Evolutionary conservation across 2,329 filamentous ascomycete species (phyloP).

Genomic region (Trichoderma koningii): DNA sequence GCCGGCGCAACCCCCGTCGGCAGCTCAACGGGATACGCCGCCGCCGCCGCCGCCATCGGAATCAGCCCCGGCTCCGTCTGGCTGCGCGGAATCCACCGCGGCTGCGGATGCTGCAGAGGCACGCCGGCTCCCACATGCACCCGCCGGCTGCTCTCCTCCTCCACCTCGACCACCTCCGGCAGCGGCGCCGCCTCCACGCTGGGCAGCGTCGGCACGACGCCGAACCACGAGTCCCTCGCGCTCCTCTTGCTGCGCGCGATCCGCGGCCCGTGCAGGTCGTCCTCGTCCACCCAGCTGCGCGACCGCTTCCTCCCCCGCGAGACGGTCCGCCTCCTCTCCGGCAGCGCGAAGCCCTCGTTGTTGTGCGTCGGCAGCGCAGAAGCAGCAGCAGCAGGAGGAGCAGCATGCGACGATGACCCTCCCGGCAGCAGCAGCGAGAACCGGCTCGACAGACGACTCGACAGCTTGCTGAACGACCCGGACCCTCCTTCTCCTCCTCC

Average conservation of each 20-base stretch:
- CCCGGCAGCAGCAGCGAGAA: constrained; percentile 41
- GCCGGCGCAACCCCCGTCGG: not conserved
- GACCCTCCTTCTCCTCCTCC: not conserved
- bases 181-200: constrained; percentile 35
- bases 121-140: constrained; percentile 4
- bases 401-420: constrained; percentile 36
- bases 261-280: constrained; percentile 52
- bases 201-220: constrained; percentile 43
- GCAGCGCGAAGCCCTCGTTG: constrained; percentile 30
- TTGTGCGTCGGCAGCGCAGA: constrained; percentile 39
- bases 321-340: constrained; percentile 28
- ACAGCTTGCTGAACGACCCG: constrained; percentile 29
- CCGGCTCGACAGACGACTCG: constrained; percentile 36
- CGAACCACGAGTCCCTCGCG: constrained; percentile 36
- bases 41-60: not conserved
- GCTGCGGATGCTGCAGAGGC: constrained; percentile 12
- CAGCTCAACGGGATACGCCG: constrained; percentile 18
- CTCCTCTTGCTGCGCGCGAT: constrained; percentile 36
- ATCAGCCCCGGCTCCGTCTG: constrained; percentile 13
- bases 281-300: constrained; percentile 50
- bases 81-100: constrained; percentile 13
- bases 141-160: not conserved
- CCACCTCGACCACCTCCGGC: constrained; percentile 27
- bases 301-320: constrained; percentile 33
- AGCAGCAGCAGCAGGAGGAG: constrained; percentile 26